These are phyloP conservation scores for Ceriops zippeliana DNA, from an alignment of 345 rosid species.

Conservation along the genomic window DNA sequence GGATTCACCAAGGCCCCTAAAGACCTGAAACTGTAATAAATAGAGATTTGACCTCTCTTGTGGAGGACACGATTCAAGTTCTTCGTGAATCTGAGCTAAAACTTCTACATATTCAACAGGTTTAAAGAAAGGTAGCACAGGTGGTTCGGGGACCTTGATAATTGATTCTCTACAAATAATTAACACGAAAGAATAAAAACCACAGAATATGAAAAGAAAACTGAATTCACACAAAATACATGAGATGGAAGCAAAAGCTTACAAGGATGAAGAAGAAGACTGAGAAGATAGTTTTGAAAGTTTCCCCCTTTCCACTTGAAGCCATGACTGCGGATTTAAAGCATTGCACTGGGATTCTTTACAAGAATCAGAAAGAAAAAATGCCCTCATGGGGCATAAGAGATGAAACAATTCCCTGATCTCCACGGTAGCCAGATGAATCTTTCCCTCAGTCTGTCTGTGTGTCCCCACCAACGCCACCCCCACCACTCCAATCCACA, in stretches of 20 bases:
- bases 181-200: conserved; percentile 1
- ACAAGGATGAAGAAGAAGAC: conserved; percentile 59
- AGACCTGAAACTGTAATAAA: conserved; percentile 76
- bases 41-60: conserved; percentile 67
- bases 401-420: conserved; percentile 89
- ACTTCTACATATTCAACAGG: conserved; percentile 95
- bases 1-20: conserved; percentile 87
- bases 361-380: conserved; percentile 75
- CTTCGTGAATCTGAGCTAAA: conserved; percentile 93
- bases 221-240: neutral
- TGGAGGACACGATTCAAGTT: conserved; percentile 72
- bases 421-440: conserved; percentile 73
- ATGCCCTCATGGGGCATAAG: conserved; percentile 88
- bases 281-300: conserved; percentile 50
- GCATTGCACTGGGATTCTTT: conserved; percentile 80
- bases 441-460: conserved; percentile 14
- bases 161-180: conserved; percentile 74
- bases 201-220: conserved; percentile 1
- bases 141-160: conserved; percentile 88
- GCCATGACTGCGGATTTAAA: conserved; percentile 97
- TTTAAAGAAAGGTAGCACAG: conserved; percentile 65
- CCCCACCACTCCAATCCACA: conserved; percentile 21
- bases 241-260: conserved; percentile 28
- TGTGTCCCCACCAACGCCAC: neutral
- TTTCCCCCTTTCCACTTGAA: conserved; percentile 98